Percentiles rank a stretch among this genome's conserved stretches.
Conservation (phyloP, 768 basidiomycete species). For the Mycena alexandri region DNA sequence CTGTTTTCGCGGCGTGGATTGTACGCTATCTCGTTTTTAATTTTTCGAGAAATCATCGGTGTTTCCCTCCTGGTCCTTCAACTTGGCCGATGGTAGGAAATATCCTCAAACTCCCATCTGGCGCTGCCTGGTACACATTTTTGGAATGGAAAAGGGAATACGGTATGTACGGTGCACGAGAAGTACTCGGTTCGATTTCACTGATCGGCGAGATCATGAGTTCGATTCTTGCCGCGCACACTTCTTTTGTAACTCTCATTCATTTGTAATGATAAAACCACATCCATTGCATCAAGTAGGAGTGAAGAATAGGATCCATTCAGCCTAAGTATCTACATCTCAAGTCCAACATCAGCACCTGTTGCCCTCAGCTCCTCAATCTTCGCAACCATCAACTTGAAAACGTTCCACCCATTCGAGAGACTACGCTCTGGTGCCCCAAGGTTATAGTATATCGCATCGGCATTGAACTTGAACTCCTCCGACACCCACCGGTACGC, state of each 20-base stretch:
- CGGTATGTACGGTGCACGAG: slow-evolving; percentile 9
- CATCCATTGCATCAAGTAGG: too few relatives aligned
- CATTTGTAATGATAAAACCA: too few relatives aligned
- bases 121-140: neutral
- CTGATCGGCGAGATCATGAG: neutral
- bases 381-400: slow-evolving; percentile 1
- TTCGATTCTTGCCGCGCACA: neutral
- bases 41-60: too few relatives aligned
- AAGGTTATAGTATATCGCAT: neutral
- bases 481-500: slow-evolving; percentile 9
- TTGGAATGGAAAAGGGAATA: slow-evolving; percentile 4
- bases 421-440: neutral
- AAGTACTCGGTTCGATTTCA: slow-evolving; percentile 17
- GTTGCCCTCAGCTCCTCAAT: neutral
- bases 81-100: neutral
- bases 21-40: too few relatives aligned
- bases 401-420: slow-evolving; percentile 2
- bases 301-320: neutral
- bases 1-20: too few relatives aligned
- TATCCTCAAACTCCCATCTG: neutral
- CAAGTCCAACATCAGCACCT: neutral
- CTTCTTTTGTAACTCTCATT: too few relatives aligned
- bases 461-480: slow-evolving; percentile 14
- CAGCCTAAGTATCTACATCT: neutral
- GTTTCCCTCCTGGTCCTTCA: slow-evolving; percentile 5